Conservation (phyloP, 768 basidiomycete species). For the Suillus sp. region DNA sequence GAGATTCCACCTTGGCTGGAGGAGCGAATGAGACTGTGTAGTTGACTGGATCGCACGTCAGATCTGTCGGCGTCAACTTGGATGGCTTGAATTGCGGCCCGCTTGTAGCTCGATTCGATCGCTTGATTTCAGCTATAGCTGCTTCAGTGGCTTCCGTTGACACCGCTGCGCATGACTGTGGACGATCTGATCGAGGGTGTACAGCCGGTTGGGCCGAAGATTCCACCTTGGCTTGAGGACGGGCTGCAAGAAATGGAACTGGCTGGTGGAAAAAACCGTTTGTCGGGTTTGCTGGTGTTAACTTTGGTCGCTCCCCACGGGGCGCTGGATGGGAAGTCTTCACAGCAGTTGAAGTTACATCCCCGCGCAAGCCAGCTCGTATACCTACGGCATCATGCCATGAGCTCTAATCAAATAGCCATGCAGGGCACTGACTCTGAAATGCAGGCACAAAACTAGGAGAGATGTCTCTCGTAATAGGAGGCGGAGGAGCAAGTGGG, state of each 20-base stretch:
- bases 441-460: conserved; percentile 6
- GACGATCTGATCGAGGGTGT: conserved; percentile 6
- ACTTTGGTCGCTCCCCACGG: not conserved
- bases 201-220: not conserved
- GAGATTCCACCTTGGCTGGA: not conserved
- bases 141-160: not conserved
- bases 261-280: not conserved
- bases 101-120: not conserved
- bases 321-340: not conserved
- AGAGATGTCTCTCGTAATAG: not conserved
- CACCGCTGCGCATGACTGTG: not conserved
- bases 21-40: not conserved
- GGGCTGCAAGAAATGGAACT: not conserved
- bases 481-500: not conserved
- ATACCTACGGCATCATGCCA: not conserved
- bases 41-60: not conserved
- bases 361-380: not conserved
- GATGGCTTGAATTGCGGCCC: no score
- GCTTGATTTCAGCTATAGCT: not conserved
- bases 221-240: not conserved
- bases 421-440: conserved; percentile 9
- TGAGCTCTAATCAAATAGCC: not conserved
- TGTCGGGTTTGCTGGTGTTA: not conserved
- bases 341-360: not conserved
- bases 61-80: not conserved